Evolutionary conservation across 208 protist species (phyloP), one percentile per base, ranked within the genome.

Genomic region (Angomonas ambiguus): DNA sequence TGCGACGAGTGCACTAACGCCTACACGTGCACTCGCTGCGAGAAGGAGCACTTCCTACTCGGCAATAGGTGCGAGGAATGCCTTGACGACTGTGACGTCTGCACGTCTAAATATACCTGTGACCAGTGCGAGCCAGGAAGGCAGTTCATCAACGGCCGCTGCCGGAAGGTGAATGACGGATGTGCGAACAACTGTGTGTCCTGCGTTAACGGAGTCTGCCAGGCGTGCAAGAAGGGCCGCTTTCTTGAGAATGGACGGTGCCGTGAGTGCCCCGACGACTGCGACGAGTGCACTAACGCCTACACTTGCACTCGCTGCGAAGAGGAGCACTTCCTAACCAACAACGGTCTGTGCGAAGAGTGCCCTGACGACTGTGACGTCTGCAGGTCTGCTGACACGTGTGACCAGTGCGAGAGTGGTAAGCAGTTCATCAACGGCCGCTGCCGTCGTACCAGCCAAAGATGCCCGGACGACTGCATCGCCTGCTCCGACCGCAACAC

Each of bases 221-320:
- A 30, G 33, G 38, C 16, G 11, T 45, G 38, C 38, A 16, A 45
- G 38, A 45, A 16, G 11, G 38, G 38, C 16, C 8, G 16, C 38
- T 45, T 45, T 16, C 38, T 45, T 16, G 11, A 45, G 38, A 45
- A 45, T 16, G 38, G 38, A 8, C 38, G 16, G 38, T 45, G 38
- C 38, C 16, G 16, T 16, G 38, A 45, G 11, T 45, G 38, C 38
- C 38, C 38, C 38, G 38, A 45, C 16, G 38, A 45, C 38, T 45
- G 38, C 38, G 38, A 45, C 8, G 38, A 27, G 8, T 28, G 51
- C 51, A n/a, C 6, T 11, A 16, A 6, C 51, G 51, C 51, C 22
- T 27, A 6, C 51, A 57, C n/a, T 31, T 31, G 51, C 51, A 57
- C 25, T 57, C 51, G 25, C 51, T 38, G n/a, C n/a, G n/a, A n/a